These are phyloP conservation scores for Fusarium zealandicum DNA, from an alignment of 2,329 filamentous ascomycete genomes.

Conservation along the genomic window DNA sequence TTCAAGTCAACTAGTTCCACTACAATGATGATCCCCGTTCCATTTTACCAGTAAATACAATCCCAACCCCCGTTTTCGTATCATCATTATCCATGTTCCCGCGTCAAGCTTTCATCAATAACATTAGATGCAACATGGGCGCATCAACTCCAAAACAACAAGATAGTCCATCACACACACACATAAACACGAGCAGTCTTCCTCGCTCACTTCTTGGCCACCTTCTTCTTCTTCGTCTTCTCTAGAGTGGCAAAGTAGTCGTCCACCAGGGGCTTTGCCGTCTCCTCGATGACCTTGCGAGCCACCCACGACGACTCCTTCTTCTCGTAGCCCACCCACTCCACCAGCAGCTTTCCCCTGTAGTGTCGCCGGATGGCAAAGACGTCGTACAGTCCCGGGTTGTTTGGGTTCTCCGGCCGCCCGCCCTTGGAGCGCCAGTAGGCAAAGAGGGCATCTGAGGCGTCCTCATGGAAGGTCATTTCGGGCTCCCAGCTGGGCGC, in stretches of 20 bases:
- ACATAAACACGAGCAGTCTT: not conserved
- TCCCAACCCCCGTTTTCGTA: slow-evolving; percentile 11
- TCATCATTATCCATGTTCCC: slow-evolving; percentile 2
- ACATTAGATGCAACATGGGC: not conserved
- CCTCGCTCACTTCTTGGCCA: not conserved
- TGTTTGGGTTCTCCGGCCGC: slow-evolving; percentile 43
- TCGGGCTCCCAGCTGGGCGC: slow-evolving; percentile 47
- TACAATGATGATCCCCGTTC: too few species aligned
- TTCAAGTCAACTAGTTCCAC: too few species aligned
- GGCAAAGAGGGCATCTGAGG: slow-evolving; percentile 41
- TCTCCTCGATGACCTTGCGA: slow-evolving; percentile 35
- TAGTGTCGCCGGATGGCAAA: slow-evolving; percentile 46
- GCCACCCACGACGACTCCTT: slow-evolving; percentile 45
- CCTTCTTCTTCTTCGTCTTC: slow-evolving; percentile 15
- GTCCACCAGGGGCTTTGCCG: slow-evolving; percentile 39
- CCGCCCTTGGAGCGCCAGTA: slow-evolving; percentile 46
- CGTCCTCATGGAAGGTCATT: slow-evolving; percentile 45
- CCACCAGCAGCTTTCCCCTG: slow-evolving; percentile 43
- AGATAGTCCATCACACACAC: not conserved
- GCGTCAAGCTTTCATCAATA: not conserved
- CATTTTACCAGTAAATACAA: too few species aligned
- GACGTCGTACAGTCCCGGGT: slow-evolving; percentile 44
- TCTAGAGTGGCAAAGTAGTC: slow-evolving; percentile 37
- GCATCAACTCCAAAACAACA: not conserved
- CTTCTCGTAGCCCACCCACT: slow-evolving; percentile 47